Evolutionary conservation across 78 protist genomes (phyloP).

Genomic region (Monosiga brevicollis): DNA sequence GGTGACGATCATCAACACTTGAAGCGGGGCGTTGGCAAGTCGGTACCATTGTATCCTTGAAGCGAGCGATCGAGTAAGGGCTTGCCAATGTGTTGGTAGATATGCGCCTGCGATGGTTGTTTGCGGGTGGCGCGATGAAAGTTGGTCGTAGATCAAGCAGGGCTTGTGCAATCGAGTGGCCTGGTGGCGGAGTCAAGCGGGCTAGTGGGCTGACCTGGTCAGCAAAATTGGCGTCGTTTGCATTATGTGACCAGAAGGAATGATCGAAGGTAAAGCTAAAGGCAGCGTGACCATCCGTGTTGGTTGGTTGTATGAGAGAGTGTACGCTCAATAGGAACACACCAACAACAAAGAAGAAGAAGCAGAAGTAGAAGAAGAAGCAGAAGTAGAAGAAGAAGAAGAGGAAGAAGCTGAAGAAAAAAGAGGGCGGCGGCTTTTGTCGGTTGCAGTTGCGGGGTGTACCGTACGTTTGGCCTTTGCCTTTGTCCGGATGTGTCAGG

Average conservation of each 20-base stretch:
- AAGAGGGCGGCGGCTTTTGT: no score
- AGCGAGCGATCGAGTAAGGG: not conserved
- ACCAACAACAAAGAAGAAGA: not conserved
- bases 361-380: not conserved
- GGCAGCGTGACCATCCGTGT: not conserved
- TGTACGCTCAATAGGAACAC: not conserved
- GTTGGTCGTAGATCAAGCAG: no score
- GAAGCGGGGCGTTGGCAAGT: no score
- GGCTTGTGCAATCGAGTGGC: no score
- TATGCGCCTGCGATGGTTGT: slow-evolving; percentile 14
- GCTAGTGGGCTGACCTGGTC: slow-evolving; percentile 42
- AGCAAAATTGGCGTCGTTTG: slow-evolving; percentile 19
- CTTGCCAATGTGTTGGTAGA: slow-evolving; percentile 14
- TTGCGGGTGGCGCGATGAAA: no score
- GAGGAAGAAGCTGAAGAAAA: not conserved
- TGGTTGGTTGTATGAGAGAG: not conserved
- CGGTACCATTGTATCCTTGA: not conserved
- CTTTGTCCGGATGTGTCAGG: not conserved
- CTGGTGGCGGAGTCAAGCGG: no score
- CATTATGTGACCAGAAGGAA: slow-evolving; percentile 53
- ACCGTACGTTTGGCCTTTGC: not conserved
- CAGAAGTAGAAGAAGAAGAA: not conserved
- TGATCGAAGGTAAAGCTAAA: slow-evolving; percentile 52
- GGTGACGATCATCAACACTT: no score
- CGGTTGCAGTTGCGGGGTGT: no score